Percentiles rank a stretch among this genome's conserved stretches.
These are phyloP conservation scores for Fusarium aywerte DNA, from an alignment of 2,329 filamentous ascomycete species.

Conservation along the genomic window DNA sequence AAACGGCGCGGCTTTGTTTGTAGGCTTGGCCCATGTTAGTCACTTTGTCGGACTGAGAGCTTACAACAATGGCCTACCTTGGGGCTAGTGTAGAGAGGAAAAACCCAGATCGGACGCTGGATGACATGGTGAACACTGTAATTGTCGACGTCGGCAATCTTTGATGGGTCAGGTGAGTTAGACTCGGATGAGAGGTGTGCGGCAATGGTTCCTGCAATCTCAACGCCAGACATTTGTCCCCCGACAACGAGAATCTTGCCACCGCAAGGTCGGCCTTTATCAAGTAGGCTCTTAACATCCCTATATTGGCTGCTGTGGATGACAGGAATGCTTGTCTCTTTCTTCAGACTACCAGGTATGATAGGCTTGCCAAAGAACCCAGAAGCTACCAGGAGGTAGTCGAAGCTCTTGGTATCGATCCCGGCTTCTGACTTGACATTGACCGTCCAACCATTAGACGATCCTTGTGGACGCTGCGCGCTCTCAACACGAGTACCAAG, in stretches of 20 bases:
- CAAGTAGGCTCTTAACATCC: conserved; percentile 61
- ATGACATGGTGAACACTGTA: conserved; percentile 75
- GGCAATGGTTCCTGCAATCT: conserved; percentile 78
- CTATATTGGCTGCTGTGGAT: conserved; percentile 77
- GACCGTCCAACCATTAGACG: conserved; percentile 58
- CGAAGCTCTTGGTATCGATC: conserved; percentile 66
- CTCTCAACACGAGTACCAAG: conserved; percentile 60
- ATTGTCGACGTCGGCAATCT: conserved; percentile 56
- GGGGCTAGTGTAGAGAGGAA: conserved; percentile 68
- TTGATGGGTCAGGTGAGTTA: conserved; percentile 60
- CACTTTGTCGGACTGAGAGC: rapidly evolving
- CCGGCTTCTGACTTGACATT: conserved; percentile 50
- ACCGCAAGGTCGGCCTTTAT: conserved; percentile 50
- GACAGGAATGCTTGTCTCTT: conserved; percentile 57
- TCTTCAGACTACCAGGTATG: conserved; percentile 58
- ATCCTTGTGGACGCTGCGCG: conserved; percentile 50
- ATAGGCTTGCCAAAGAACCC: conserved; percentile 77
- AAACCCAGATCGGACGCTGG: conserved; percentile 76
- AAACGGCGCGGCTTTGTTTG: conserved; percentile 66
- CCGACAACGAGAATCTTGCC: conserved; percentile 79
- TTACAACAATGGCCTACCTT: conserved; percentile 51
- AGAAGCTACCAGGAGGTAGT: conserved; percentile 77
- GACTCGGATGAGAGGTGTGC: conserved; percentile 73
- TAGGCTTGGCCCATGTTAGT: conserved; percentile 50
- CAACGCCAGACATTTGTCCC: conserved; percentile 84